Percentiles rank a stretch among this genome's conserved stretches.
Conservation (phyloP, 2,329 filamentous ascomycete genomes). For the Ceratocystis huliohia region DNA sequence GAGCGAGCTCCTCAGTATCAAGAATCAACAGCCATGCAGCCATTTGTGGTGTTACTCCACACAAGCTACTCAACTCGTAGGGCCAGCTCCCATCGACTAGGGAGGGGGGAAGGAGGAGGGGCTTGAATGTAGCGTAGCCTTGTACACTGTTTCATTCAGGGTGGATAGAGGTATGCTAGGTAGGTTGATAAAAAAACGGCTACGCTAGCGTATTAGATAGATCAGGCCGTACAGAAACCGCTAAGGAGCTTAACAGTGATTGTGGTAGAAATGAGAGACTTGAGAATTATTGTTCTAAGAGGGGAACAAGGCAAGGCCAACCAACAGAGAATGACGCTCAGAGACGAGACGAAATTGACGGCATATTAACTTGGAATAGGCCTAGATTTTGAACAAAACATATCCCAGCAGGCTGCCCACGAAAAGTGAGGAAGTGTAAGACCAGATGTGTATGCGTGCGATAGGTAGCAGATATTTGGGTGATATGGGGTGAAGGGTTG, state of each 20-base stretch:
- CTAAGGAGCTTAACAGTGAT: neutral
- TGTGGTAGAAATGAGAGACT: neutral
- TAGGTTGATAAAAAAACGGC: neutral
- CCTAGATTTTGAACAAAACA: slow-evolving; percentile 7
- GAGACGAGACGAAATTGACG: neutral
- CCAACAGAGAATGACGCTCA: neutral
- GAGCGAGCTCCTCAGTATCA: no score
- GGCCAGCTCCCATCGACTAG: neutral
- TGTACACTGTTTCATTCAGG: neutral
- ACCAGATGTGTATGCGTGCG: neutral
- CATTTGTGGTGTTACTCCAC: neutral
- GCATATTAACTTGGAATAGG: neutral
- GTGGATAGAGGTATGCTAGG: neutral
- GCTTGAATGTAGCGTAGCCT: neutral
- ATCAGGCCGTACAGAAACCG: neutral
- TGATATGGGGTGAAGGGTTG: neutral
- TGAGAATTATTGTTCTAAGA: no score
- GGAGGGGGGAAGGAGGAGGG: neutral
- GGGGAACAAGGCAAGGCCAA: no score
- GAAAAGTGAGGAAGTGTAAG: neutral
- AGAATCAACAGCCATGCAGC: neutral
- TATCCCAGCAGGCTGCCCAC: neutral
- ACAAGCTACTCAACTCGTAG: neutral
- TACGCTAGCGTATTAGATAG: neutral
- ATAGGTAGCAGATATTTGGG: neutral